Conservation (phyloP, 1,284 basidiomycete species). For the Quambalaria eucalypti region DNA sequence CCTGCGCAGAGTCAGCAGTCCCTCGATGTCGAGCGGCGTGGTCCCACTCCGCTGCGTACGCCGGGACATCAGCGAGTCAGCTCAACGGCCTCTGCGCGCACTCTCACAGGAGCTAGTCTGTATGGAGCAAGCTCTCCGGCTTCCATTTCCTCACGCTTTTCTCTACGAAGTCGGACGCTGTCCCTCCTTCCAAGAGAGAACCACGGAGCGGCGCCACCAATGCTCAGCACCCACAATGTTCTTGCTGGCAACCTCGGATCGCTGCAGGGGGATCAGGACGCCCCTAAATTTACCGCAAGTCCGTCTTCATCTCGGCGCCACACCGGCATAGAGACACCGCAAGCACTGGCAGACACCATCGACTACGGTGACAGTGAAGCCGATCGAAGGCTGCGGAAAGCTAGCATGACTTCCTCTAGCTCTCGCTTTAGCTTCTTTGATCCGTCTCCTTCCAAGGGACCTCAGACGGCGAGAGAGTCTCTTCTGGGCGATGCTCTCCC, state of each 20-base stretch:
- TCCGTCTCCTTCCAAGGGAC: slow-evolving; percentile 10
- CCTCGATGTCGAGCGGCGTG: slow-evolving; percentile 2
- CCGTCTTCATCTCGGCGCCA: neutral
- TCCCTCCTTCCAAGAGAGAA: slow-evolving; percentile 16
- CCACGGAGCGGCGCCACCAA: slow-evolving; percentile 25
- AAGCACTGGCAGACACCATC: neutral
- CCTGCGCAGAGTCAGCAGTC: neutral
- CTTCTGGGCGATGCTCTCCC: neutral
- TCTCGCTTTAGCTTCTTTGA: slow-evolving; percentile 9
- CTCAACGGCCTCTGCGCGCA: slow-evolving; percentile 21
- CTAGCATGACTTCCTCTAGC: slow-evolving; percentile 6
- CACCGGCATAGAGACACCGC: neutral
- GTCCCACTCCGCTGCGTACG: neutral
- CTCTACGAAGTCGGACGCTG: slow-evolving; percentile 16
- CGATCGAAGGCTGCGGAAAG: no score
- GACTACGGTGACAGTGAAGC: neutral
- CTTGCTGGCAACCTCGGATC: slow-evolving; percentile 26
- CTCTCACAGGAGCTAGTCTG: slow-evolving; percentile 15
- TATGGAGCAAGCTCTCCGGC: slow-evolving; percentile 15
- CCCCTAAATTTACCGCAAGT: neutral
- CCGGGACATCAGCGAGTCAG: slow-evolving; percentile 16
- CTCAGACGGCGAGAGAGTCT: neutral
- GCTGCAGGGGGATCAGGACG: slow-evolving; percentile 22
- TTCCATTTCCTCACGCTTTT: slow-evolving; percentile 25
- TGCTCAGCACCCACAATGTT: slow-evolving; percentile 33